These are phyloP conservation scores for Fusarium algeriense DNA, from an alignment of 2,329 filamentous ascomycete species.

Conservation along the genomic window DNA sequence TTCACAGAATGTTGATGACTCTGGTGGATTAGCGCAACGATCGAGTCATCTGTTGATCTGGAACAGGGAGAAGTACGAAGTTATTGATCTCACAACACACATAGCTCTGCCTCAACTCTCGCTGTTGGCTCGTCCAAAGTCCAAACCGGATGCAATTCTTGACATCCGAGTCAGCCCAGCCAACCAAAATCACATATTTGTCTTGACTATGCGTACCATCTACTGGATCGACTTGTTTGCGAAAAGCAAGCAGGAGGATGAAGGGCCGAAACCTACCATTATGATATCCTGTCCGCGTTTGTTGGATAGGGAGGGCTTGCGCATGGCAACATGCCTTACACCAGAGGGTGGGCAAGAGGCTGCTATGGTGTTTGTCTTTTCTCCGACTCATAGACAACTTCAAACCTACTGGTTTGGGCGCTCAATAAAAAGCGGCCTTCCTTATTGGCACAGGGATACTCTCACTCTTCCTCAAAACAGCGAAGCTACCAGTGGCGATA, in stretches of 20 bases:
- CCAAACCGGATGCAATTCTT: conserved; percentile 61
- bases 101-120: conserved; percentile 47
- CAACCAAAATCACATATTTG: conserved; percentile 63
- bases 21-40: conserved; percentile 14
- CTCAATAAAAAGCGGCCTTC: conserved; percentile 42
- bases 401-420: conserved; percentile 53
- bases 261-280: conserved; percentile 37
- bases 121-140: conserved; percentile 41
- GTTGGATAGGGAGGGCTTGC: conserved; percentile 43
- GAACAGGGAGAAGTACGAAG: conserved; percentile 52
- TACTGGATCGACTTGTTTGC: conserved; percentile 60
- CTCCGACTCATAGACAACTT: conserved; percentile 49
- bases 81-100: conserved; percentile 54
- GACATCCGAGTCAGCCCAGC: conserved; percentile 64
- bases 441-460: conserved; percentile 56
- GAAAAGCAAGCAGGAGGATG: conserved; percentile 18
- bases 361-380: conserved; percentile 53
- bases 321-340: conserved; percentile 48
- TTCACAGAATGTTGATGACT: conserved; percentile 19
- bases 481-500: conserved; percentile 6
- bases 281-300: conserved; percentile 50
- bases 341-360: conserved; percentile 38
- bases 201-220: conserved; percentile 68
- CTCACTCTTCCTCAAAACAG: conserved; percentile 43
- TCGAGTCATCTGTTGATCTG: conserved; percentile 52